Evolutionary conservation across 805 yeast species (phyloP), one percentile per base, ranked within the genome.

Genomic region (Myxozyma lipomycoides): DNA sequence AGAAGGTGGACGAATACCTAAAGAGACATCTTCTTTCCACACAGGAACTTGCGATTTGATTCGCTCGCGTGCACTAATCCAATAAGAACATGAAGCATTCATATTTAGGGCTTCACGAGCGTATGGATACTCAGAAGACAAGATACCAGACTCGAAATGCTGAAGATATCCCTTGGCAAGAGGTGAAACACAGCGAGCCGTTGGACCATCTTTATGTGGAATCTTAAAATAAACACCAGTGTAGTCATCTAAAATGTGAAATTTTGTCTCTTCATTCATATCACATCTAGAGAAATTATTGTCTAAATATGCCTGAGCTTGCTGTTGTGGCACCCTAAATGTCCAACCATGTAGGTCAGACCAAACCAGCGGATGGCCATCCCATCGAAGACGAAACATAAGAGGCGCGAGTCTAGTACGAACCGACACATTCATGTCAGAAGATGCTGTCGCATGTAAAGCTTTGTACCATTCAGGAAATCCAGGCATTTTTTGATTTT

Each of bases 391-490:
- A 53, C 82, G 79, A 50, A 93, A 73, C 30, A 93, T 67, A 3
- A 90, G 62, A 0, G 97, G 91, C 0, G 95, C 78, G 3, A 81
- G 70, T 58, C 98, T 73, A 0, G 95, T 75, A 47, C 87, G 76
- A 1, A 86, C 78, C 0, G 93, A 80, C 12, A 93, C 67, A 34
- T 73, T 78, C 61, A 87, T 74, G 19, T 70, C 74, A 2, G 69
- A 66, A 4, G 60, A 54, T 10, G 73, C 68, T 7, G 68, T 59
- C 0, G 73, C 68, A 56, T 73, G 71, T 43, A 81, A 59, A 12
- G 80, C 81, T 52, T 84, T 78, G 66, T 86, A 95, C 99, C 99
- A 93, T 58, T 84, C 84, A 0, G 99, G 99, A 61, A 76, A 87
- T 0, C 96, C 98, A 0, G 95, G 95, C 42, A 87, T 64, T 60